phyloP scores from a whole-genome alignment of 2,329 filamentous ascomycete genomes.

The Venturia asperata region DNA sequence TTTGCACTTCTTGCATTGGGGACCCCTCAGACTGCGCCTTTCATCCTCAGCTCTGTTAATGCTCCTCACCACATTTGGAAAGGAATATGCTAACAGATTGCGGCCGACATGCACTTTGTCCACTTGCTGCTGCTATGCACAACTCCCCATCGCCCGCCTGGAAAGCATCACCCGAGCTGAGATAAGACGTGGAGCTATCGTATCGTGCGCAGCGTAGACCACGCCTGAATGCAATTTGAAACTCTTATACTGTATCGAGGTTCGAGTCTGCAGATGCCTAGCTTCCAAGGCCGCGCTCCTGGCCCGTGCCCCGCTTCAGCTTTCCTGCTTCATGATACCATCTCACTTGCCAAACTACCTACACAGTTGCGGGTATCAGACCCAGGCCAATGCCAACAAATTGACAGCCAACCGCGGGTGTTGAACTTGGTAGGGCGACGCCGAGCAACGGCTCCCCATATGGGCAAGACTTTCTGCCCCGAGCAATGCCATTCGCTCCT shows the following conservation, averaged over 20 bases:
- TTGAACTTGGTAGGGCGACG: background rate
- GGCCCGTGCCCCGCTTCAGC: background rate
- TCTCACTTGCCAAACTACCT: background rate
- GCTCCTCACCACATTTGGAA: background rate
- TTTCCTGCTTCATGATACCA: background rate
- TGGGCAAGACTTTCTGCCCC: background rate
- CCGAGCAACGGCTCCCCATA: conserved; percentile 9
- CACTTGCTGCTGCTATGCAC: background rate
- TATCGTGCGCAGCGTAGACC: background rate
- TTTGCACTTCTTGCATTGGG: background rate
- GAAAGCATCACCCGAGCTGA: background rate
- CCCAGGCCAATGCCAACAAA: background rate
- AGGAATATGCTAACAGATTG: background rate
- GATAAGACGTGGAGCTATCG: background rate
- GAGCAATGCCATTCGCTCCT: conserved; percentile 2
- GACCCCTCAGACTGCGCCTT: background rate
- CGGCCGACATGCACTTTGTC: background rate
- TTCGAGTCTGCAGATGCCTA: background rate
- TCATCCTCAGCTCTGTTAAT: background rate
- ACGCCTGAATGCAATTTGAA: background rate
- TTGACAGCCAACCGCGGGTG: background rate
- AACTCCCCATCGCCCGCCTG: background rate
- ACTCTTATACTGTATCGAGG: background rate
- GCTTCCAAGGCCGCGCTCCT: background rate
- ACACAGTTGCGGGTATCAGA: background rate